These are phyloP conservation scores for Phytopythium vexans DNA, from an alignment of 352 stramenopile species.

Conservation along the genomic window DNA sequence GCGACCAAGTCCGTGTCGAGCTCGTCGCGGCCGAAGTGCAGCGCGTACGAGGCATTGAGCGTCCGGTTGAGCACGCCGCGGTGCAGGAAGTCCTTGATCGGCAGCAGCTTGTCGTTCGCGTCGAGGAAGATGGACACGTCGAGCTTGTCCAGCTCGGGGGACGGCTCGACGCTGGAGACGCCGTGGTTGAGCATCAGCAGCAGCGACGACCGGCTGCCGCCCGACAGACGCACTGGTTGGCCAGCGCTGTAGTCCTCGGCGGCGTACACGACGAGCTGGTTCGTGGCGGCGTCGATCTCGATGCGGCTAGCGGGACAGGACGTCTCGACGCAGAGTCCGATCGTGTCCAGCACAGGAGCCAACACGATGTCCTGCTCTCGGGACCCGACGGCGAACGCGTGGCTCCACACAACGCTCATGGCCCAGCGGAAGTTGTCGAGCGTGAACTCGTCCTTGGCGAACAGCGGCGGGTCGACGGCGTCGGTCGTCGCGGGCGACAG, in stretches of 20 bases:
- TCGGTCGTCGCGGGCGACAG: slow-evolving; percentile 31
- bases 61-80: slow-evolving; percentile 31
- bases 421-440: slow-evolving; percentile 41
- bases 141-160: slow-evolving; percentile 29
- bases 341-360: slow-evolving; percentile 34
- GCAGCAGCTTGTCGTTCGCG: slow-evolving; percentile 23
- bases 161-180: slow-evolving; percentile 19
- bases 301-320: slow-evolving; percentile 20
- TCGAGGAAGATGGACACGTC: slow-evolving; percentile 45
- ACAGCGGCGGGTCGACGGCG: slow-evolving; percentile 41
- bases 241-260: slow-evolving; percentile 18
- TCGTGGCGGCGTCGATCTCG: slow-evolving; percentile 16
- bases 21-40: slow-evolving; percentile 16
- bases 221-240: slow-evolving; percentile 26
- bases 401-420: slow-evolving; percentile 41
- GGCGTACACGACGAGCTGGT: slow-evolving; percentile 35
- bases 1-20: slow-evolving; percentile 14
- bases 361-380: slow-evolving; percentile 30
- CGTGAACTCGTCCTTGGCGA: slow-evolving; percentile 41
- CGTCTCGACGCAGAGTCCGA: slow-evolving; percentile 31
- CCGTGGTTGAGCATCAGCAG: slow-evolving; percentile 52
- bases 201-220: slow-evolving; percentile 30
- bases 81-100: slow-evolving; percentile 38
- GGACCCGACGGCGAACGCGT: slow-evolving; percentile 21
- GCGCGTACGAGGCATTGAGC: slow-evolving; percentile 36